Evolutionary conservation across 176 grass and related monocot genomes (phyloP), one percentile per base, ranked within the genome.

Genomic region (Carex parvula): DNA sequence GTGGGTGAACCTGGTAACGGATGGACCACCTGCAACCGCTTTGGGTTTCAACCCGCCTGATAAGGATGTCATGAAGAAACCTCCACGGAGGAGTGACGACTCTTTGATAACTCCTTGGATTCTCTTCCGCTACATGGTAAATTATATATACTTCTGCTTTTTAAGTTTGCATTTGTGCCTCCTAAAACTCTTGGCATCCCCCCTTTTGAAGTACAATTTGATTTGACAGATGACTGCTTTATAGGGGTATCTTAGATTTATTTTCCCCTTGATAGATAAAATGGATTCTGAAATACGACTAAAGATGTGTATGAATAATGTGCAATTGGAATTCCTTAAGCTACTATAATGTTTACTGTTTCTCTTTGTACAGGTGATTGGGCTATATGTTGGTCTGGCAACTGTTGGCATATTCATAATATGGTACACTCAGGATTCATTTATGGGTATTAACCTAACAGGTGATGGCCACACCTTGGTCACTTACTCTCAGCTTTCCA

Each of bases 1-100:
- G 13, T 99, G 96, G 96, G 96, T 99, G 50, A 99, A 99, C 88
- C 85, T 99, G 89, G 96, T 99, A 69, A 99, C 96, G 3, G 96
- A 99, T 92, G 96, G 96, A 2, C 93, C 96, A 75, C 96, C 96
- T 54, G 96, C 96, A n/a, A 99, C 96, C 11, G 96, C 96, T 87
- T 89, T 99, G 81, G 96, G 96, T 24, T 99, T 99, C 81, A 99
- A 99, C 78, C 93, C 96, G 41, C 87, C 96, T 76, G 96, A 99
- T 85, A 87, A 92, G 57, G 96, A 99, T 83, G 94, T 95, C 72
- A 95, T 99, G 96, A 85, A 92, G 84, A 99, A 95, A 81, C 91
- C 91, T 82, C 96, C 96, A 54, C 84, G 96, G 58, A 93, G 90
- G 70, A 93, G 89, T 72, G 91, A 95, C 53, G 96, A 99, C 60